Evolutionary conservation across 768 basidiomycete species (phyloP), one percentile per base, ranked within the genome.

Genomic region (Rhizopogon vesiculosus): DNA sequence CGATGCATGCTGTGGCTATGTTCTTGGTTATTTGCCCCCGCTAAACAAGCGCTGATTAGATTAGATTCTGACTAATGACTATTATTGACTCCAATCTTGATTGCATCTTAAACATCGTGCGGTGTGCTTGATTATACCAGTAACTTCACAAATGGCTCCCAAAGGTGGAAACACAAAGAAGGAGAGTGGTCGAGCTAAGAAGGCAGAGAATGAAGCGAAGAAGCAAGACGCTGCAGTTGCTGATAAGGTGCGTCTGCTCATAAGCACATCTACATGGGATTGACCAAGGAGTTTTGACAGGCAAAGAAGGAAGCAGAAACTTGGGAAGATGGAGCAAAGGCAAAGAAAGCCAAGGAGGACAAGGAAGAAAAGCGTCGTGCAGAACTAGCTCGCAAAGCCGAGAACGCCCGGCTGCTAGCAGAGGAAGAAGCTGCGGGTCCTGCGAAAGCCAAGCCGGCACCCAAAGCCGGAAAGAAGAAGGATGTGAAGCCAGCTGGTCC

Each of bases 151-250:
- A 40, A 94, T 95, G 94, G 72, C 94, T 46, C 93, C 94, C 1
- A 92, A 91, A 71, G 89, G 86, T 59, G 84, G 80, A 62, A 96
- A 93, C 77, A 78, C 91, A 55, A 97, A 96, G 85, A 96, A 96
- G 69, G 94, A 96, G 71, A 73, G 83, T 42, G 93, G 94, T 4
- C 73, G 89, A 53, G 88, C 93, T 1, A 94, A 92, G 74, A 97
- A 97, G 70, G 91, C 91, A 25, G 90, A 94, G 66, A 94, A 93
- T 66, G 91, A 92, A 66, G 77, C 81, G 8, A 91, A 87, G 77
- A 94, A 93, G 71, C 79, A 82, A 58, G 82, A 79, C 6, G 78
- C 76, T 4, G 84, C 78, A 0, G 77, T 76, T 10, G 78, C 76
- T 7, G 89, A 84, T 12, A 85, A 80, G 74, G 91, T 85, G 49